Percentiles rank a stretch among this genome's conserved stretches.
Conservation (phyloP, 2,329 filamentous ascomycete species). For the Venturia oleaginea region DNA sequence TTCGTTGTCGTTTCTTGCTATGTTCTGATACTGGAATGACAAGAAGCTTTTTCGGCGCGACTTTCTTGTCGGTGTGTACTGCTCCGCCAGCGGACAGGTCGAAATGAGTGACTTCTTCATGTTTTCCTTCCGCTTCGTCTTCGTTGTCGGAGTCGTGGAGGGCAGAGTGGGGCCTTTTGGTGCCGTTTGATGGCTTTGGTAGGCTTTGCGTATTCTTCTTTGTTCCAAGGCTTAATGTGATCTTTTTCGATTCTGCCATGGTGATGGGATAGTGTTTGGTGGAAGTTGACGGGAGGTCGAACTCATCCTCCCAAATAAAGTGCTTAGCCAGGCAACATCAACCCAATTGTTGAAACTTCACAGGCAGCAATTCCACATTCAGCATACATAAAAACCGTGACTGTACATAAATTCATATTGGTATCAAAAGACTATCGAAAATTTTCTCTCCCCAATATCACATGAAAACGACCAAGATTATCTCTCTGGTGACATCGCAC, state of each 20-base stretch:
- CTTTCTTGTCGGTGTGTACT: constrained; percentile 22
- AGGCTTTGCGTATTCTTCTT: not conserved
- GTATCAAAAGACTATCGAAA: too few relatives aligned
- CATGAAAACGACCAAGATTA: not conserved
- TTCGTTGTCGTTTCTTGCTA: constrained; percentile 45
- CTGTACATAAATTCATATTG: not conserved
- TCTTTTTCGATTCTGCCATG: constrained; percentile 5
- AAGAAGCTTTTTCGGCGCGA: constrained; percentile 35
- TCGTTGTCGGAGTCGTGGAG: constrained; percentile 13
- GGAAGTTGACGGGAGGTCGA: not conserved
- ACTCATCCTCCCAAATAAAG: not conserved
- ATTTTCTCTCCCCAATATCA: too few relatives aligned
- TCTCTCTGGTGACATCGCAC: not conserved
- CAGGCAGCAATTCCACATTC: not conserved
- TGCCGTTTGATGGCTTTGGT: constrained; percentile 6
- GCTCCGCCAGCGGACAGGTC: constrained; percentile 43
- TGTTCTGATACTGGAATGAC: constrained; percentile 53
- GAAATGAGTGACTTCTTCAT: constrained; percentile 44
- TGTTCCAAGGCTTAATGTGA: constrained; percentile 1
- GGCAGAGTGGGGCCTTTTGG: constrained; percentile 9
- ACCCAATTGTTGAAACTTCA: not conserved
- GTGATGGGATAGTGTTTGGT: not conserved
- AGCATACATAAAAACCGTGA: too few relatives aligned
- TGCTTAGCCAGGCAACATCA: not conserved
- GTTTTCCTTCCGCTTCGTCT: constrained; percentile 6